These are phyloP conservation scores for Trichoderma aggressivum DNA, from an alignment of 2,329 filamentous ascomycete genomes.

Conservation along the genomic window DNA sequence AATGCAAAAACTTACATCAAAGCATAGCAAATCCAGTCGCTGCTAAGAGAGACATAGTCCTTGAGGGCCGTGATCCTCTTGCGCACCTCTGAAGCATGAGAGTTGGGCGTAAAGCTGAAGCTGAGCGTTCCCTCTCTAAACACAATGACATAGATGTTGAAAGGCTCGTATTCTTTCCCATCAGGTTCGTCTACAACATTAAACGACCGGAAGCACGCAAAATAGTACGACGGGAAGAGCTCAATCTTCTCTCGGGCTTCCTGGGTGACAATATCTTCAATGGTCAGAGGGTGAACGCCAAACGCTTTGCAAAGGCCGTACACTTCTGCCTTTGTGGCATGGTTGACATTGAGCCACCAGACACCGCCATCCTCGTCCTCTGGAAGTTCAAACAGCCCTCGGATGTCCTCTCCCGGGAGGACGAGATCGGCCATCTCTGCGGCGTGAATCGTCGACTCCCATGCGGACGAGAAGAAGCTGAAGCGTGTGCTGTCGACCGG, in stretches of 20 bases:
- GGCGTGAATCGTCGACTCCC: slow-evolving; percentile 90
- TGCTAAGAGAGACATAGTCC: slow-evolving; percentile 90
- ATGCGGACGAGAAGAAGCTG: slow-evolving; percentile 94
- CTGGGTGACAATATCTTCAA: slow-evolving; percentile 93
- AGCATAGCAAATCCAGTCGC: slow-evolving; percentile 98
- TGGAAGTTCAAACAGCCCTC: slow-evolving; percentile 74
- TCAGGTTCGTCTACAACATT: slow-evolving; percentile 72
- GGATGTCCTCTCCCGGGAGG: slow-evolving; percentile 83
- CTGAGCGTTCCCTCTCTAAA: slow-evolving; percentile 93
- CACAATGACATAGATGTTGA: slow-evolving; percentile 95
- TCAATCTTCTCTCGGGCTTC: slow-evolving; percentile 98
- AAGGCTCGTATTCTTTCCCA: slow-evolving; percentile 82
- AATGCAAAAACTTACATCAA: slow-evolving; percentile 66
- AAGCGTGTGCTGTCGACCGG: slow-evolving; percentile 71
- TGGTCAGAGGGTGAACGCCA: slow-evolving; percentile 89
- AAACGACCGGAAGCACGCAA: slow-evolving; percentile 95
- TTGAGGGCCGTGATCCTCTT: slow-evolving; percentile 89
- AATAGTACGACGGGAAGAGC: slow-evolving; percentile 96
- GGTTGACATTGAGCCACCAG: slow-evolving; percentile 98
- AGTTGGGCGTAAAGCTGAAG: slow-evolving; percentile 87
- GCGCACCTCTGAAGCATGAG: slow-evolving; percentile 83
- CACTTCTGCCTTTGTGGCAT: slow-evolving; percentile 84
- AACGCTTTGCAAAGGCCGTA: slow-evolving; percentile 89
- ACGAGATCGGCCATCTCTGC: slow-evolving; percentile 83
- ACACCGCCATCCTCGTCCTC: slow-evolving; percentile 69